Conservation (phyloP, 345 rosid genomes). For the Crucihimalaya himalaica region DNA sequence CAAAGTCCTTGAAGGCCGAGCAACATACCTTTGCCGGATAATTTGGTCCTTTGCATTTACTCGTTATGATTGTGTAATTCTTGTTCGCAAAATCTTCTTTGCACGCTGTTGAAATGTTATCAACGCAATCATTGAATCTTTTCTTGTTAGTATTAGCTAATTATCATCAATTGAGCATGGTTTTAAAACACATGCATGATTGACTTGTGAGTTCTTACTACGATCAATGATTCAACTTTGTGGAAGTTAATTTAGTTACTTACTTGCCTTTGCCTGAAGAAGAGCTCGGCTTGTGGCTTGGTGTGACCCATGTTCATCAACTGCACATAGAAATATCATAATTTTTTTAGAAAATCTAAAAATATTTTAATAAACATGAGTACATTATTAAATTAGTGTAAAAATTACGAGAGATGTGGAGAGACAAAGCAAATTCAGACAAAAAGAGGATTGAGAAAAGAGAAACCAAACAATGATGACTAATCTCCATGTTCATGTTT, state of each 20-base stretch:
- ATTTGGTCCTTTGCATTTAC: constrained; percentile 74
- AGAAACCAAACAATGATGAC: constrained; percentile 34
- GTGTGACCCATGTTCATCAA: constrained; percentile 46
- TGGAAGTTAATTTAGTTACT: not conserved
- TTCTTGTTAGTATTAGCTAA: not conserved
- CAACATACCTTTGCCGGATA: constrained; percentile 61
- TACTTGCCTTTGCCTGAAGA: constrained; percentile 65
- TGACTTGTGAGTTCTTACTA: not conserved
- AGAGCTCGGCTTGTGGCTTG: constrained; percentile 57
- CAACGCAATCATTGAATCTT: not conserved
- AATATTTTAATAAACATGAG: not conserved
- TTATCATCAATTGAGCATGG: constrained; percentile 4
- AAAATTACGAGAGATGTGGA: constrained; percentile 41
- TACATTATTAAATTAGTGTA: not conserved
- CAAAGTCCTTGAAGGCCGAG: constrained; percentile 56
- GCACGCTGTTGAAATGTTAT: constrained; percentile 49
- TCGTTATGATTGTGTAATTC: constrained; percentile 69
- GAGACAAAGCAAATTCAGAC: constrained; percentile 43
- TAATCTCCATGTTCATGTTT: constrained; percentile 44
- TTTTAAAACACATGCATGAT: not conserved
- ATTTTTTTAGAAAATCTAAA: not conserved
- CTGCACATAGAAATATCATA: constrained; percentile 41
- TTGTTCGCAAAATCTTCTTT: constrained; percentile 53
- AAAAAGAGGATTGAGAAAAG: constrained; percentile 41
- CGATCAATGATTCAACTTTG: not conserved